Base-by-base conservation (phyloP, 2,329 filamentous ascomycete genomes). In the Fusarium pseudoanthophilum region DNA sequence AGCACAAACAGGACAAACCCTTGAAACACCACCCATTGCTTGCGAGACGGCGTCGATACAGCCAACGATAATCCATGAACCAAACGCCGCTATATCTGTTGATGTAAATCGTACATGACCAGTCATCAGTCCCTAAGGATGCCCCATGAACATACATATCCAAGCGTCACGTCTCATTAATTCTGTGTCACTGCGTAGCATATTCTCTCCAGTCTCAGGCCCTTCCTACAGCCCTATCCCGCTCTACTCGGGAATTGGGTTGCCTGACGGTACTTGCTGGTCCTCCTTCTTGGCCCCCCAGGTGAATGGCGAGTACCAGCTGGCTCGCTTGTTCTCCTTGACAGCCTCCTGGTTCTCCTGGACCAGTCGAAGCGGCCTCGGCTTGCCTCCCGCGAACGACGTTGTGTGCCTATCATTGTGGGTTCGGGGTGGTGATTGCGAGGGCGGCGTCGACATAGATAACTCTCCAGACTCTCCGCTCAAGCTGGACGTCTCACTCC, bases 281-380 rank as follows among this genome's bases (percentile, higher is more conserved):
- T 87, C 87, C 56, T 89, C 87, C 82, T 88, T 89, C 82, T 86
- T 87, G 45, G 48, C 72, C 32, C 78, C 80, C 79, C 84, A 85
- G 79, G 81, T 82, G 89, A 90, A 91, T 18, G 89, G 89, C 65
- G 91, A 87, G 69, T 82, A 83, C 91, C 91, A 92, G 80, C 89
- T 92, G 26, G 86, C 84, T 53, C 91, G 84, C 84, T 92, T 92
- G 77, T 87, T 88, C 60, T 83, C 80, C 76, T 86, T 85, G 68
- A 85, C 82, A 5, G 79, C 79, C 57, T 89, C 88, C 28, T 83
- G 81, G 74, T 92, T 92, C 83, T 97, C 94, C 82, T 96, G 93
- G 52, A 98, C 95, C 36, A 99, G 87, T 21, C 95, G 89, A 73
- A 99, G 85, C 11, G 95, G 95, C 40, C 95, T 89, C 66, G 97